Conservation (phyloP, 495 filamentous ascomycete species). For the Podospora bellae-mahoneyi region DNA sequence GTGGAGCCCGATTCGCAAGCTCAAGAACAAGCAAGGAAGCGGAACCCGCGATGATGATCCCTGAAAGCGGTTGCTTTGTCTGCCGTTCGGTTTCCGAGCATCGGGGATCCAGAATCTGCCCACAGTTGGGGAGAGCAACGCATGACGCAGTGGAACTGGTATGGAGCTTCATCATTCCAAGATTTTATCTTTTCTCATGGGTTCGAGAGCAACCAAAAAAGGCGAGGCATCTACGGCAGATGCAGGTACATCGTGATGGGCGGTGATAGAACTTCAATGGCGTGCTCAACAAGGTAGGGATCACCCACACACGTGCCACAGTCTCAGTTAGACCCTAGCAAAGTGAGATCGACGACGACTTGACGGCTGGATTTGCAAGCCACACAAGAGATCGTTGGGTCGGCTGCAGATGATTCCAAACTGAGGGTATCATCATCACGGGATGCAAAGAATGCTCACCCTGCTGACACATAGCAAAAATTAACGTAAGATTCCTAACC, state of each 20-base stretch:
- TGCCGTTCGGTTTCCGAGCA: background rate
- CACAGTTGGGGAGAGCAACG: background rate
- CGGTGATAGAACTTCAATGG: background rate
- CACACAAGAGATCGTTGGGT: background rate
- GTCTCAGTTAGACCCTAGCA: background rate
- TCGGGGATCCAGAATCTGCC: background rate
- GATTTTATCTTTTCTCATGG: background rate
- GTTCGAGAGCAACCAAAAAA: background rate
- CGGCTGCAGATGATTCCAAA: background rate
- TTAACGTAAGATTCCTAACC: background rate
- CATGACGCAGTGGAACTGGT: background rate
- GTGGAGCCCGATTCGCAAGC: conserved; percentile 1
- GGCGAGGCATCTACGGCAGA: background rate
- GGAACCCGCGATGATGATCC: background rate
- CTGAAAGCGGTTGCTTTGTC: background rate
- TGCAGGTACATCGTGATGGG: conserved; percentile 2
- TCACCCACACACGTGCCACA: background rate
- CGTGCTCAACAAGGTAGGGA: conserved; percentile 1
- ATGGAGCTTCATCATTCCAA: conserved; percentile 3
- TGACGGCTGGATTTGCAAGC: background rate
- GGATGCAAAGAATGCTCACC: background rate
- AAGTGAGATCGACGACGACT: background rate
- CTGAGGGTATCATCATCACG: background rate
- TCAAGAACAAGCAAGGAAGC: background rate
- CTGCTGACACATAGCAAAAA: background rate